Conservation (phyloP, 1,284 basidiomycete species). For the Xanthoconium separans region DNA sequence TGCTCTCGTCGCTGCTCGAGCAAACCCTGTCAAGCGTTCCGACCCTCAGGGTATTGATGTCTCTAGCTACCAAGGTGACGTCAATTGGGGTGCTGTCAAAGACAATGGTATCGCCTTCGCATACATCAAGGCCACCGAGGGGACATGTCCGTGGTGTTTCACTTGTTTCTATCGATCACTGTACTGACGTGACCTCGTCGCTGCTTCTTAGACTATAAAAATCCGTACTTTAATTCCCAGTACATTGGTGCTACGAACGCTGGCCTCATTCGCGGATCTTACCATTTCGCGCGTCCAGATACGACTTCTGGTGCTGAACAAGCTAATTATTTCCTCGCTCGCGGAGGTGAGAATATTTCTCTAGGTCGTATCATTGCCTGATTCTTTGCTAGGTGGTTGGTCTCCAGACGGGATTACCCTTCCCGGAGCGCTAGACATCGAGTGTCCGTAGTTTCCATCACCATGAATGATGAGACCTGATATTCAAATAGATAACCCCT, state of each 20-base stretch:
- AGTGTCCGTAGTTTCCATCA: conserved; percentile 40
- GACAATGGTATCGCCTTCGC: conserved; percentile 58
- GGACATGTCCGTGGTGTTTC: conserved; percentile 5
- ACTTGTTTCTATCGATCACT: background rate
- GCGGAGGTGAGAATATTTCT: conserved; percentile 48
- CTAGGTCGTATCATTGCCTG: background rate
- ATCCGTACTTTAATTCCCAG: conserved; percentile 41
- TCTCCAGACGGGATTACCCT: conserved; percentile 55
- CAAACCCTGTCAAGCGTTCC: conserved; percentile 33
- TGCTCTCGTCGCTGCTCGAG: conserved; percentile 13
- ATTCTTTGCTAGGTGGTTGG: conserved; percentile 47
- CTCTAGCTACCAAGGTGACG: conserved; percentile 49
- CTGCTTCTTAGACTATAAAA: conserved; percentile 27
- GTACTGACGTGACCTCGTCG: background rate
- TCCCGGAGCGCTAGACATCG: conserved; percentile 66
- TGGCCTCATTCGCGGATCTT: conserved; percentile 40
- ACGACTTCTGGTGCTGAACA: conserved; percentile 42
- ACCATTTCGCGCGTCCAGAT: conserved; percentile 50
- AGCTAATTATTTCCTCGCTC: conserved; percentile 53
- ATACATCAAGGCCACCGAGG: conserved; percentile 54
- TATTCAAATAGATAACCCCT: conserved; percentile 42
- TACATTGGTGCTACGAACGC: conserved; percentile 48
- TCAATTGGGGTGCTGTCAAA: conserved; percentile 55
- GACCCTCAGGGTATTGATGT: conserved; percentile 53
- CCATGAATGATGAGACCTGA: background rate